These are phyloP conservation scores for Eucalyptus urophylla DNA, from an alignment of 345 rosid species.

Conservation along the genomic window DNA sequence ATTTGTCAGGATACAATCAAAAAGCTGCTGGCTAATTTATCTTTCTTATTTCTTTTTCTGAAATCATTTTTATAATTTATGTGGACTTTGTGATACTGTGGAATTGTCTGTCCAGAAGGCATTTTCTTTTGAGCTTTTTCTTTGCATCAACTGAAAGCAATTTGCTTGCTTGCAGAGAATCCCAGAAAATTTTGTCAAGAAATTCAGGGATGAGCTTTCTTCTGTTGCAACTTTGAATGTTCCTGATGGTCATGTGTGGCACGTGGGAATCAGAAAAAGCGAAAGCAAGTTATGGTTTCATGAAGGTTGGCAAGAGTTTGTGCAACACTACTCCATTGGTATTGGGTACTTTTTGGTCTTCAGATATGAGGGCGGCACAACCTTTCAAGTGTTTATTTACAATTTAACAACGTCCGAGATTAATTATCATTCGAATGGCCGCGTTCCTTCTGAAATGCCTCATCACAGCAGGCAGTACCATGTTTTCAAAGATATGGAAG, in stretches of 20 bases:
- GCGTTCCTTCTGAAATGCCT: not conserved
- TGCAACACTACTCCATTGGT: conserved; percentile 11
- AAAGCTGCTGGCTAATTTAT: not conserved
- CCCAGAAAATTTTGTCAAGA: conserved; percentile 20
- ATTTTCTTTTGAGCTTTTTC: not conserved
- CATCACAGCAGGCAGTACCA: not conserved
- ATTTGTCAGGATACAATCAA: not conserved
- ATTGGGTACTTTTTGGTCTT: conserved; percentile 20
- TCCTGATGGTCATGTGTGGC: conserved; percentile 22
- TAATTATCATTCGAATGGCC: not conserved
- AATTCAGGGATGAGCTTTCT: conserved; percentile 19
- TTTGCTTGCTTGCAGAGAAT: conserved; percentile 12
- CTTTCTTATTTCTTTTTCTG: not conserved
- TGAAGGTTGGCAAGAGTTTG: conserved; percentile 27
- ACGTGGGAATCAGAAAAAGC: conserved; percentile 9
- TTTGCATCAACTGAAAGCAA: not conserved
- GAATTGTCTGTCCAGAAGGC: not conserved
- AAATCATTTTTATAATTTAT: not conserved
- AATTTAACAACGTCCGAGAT: conserved; percentile 24
- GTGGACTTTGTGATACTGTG: not conserved
- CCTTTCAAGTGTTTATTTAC: conserved; percentile 16
- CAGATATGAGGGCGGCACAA: conserved; percentile 14
- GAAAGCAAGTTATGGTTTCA: conserved; percentile 23
- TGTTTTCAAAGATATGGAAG: conserved; percentile 11
- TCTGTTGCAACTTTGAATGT: conserved; percentile 4